Percentiles rank a stretch among this genome's conserved stretches.
phyloP scores from a whole-genome alignment of 2,329 filamentous ascomycete genomes.

The Raffaelea arxii region DNA sequence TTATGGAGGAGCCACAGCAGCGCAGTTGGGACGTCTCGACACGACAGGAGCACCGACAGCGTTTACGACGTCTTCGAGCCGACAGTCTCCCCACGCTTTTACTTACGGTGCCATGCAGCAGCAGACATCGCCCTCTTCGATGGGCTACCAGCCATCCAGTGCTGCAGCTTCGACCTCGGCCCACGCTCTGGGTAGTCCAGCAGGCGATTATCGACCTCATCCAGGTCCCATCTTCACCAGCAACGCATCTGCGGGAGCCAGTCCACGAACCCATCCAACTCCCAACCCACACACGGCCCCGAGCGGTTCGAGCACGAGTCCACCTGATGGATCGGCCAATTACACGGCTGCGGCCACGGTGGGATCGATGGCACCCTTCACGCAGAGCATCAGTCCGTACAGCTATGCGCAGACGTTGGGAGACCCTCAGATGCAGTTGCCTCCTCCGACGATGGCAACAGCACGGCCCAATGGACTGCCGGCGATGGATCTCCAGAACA shows the following conservation, averaged over 20 bases:
- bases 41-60: slow-evolving; percentile 3
- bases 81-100: slow-evolving; percentile 10
- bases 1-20: slow-evolving; percentile 3
- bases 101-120: slow-evolving; percentile 8
- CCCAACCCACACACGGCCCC: slow-evolving; percentile 10
- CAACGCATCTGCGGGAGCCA: slow-evolving; percentile 8
- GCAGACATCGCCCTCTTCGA: slow-evolving; percentile 10
- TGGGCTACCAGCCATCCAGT: slow-evolving; percentile 10
- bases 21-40: slow-evolving; percentile 10
- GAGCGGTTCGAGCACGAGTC: slow-evolving; percentile 9
- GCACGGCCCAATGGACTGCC: slow-evolving; percentile 3
- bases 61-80: slow-evolving; percentile 9
- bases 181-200: slow-evolving; percentile 6
- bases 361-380: slow-evolving; percentile 3
- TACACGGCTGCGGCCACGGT: slow-evolving; percentile 8
- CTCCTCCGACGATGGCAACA: neutral
- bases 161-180: slow-evolving; percentile 7
- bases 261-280: slow-evolving; percentile 11
- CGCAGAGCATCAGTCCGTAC: slow-evolving; percentile 9
- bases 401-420: slow-evolving; percentile 7
- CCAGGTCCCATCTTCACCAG: slow-evolving; percentile 6
- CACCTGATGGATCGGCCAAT: slow-evolving; percentile 8
- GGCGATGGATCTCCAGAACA: slow-evolving; percentile 6
- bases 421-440: slow-evolving; percentile 5
- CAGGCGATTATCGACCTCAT: slow-evolving; percentile 9